A percentile compares a stretch with the other conserved stretches of the same genome.
Evolutionary conservation across 192 early-diverging fungal genomes (phyloP).

Genomic region (Coemansia sp.): DNA sequence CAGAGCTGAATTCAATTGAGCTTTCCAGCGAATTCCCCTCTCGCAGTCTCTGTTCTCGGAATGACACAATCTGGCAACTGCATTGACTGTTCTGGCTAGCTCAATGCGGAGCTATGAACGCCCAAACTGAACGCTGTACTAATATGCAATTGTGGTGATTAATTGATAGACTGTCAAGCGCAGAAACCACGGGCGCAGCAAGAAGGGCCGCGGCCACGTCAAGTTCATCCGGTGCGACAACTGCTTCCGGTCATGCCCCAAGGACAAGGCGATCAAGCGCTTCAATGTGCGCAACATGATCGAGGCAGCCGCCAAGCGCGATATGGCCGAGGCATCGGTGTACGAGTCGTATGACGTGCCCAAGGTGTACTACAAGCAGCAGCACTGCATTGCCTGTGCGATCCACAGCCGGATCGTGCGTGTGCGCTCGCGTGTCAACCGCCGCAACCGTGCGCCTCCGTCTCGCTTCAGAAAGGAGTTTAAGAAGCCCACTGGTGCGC

Average conservation of each 20-base stretch:
- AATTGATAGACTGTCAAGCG: slow-evolving; percentile 89
- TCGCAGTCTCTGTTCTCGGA: too few species aligned
- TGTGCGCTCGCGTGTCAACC: slow-evolving; percentile 83
- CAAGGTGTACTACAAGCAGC: slow-evolving; percentile 98
- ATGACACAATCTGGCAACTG: too few species aligned
- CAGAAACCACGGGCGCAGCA: slow-evolving; percentile 99
- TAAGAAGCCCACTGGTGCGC: slow-evolving; percentile 54
- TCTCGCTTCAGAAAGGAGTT: slow-evolving; percentile 79
- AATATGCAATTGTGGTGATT: too few species aligned
- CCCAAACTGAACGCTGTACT: too few species aligned
- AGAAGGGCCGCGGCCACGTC: slow-evolving; percentile 98
- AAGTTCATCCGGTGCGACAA: slow-evolving; percentile 98
- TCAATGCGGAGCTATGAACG: too few species aligned
- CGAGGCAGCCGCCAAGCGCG: slow-evolving; percentile 94
- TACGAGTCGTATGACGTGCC: slow-evolving; percentile 94
- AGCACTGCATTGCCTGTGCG: slow-evolving; percentile 92
- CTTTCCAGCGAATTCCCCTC: too few species aligned
- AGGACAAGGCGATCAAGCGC: slow-evolving; percentile 99
- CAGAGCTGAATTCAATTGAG: too few species aligned
- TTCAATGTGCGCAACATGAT: slow-evolving; percentile 99
- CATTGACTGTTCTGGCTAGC: too few species aligned
- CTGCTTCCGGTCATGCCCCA: slow-evolving; percentile 95
- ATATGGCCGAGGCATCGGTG: slow-evolving; percentile 95
- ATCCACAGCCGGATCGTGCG: slow-evolving; percentile 94
- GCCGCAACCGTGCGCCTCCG: slow-evolving; percentile 92